These are phyloP conservation scores for Sarocladium brachiariae DNA, from an alignment of 2,329 filamentous ascomycete genomes.

Conservation along the genomic window DNA sequence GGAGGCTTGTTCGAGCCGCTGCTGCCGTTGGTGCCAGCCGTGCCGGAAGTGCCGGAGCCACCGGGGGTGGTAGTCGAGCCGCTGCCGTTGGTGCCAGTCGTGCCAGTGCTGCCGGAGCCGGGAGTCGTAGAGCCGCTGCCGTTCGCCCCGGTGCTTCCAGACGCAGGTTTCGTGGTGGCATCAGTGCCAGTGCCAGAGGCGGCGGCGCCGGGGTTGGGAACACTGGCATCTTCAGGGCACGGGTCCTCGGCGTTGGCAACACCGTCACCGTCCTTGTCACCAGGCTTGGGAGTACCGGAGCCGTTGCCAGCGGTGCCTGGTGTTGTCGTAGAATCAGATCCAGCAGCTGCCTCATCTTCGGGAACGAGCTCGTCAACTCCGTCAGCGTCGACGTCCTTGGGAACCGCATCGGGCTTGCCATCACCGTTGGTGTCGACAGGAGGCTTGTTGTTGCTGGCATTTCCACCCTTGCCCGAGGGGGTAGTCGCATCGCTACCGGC, in stretches of 20 bases:
- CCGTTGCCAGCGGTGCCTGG: background rate
- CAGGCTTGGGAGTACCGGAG: background rate
- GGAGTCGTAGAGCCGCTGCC: no score
- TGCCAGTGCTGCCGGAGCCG: background rate
- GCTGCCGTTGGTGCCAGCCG: background rate
- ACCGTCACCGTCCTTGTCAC: background rate
- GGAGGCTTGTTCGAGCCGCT: background rate
- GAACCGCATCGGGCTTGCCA: no score
- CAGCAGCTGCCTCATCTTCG: no score
- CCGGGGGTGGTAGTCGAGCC: background rate
- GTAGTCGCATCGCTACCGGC: background rate
- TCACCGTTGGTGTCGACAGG: no score
- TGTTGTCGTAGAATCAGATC: background rate
- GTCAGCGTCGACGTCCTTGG: no score
- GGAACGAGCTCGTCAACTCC: no score
- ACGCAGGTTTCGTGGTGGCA: background rate
- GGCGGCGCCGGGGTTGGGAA: background rate
- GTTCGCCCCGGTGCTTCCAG: background rate
- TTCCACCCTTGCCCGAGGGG: background rate
- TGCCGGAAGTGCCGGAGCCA: background rate
- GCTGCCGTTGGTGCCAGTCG: background rate
- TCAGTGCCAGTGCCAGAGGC: background rate
- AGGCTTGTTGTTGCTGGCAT: no score
- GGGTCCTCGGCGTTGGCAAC: background rate
- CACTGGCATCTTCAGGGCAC: background rate